Conservation (phyloP, 208 protist genomes). For the Trypanosoma theileri region DNA sequence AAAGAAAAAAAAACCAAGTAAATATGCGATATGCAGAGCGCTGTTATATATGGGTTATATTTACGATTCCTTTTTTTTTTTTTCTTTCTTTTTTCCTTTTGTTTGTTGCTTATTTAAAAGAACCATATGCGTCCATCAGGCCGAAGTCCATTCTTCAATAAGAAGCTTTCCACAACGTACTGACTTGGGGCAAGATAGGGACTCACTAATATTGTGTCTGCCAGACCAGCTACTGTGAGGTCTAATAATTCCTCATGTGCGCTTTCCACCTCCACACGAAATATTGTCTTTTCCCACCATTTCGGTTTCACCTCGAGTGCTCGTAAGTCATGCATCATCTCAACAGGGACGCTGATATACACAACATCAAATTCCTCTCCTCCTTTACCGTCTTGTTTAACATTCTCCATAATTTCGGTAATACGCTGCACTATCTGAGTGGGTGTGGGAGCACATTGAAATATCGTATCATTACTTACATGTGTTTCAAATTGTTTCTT, state of each 20-base stretch:
- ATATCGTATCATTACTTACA: constrained; percentile 23
- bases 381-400: not conserved
- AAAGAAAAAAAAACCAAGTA: not conserved
- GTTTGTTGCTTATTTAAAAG: constrained; percentile 33
- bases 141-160: constrained; percentile 39
- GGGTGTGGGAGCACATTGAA: constrained; percentile 41
- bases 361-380: constrained; percentile 23
- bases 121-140: constrained; percentile 33
- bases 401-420: constrained; percentile 26
- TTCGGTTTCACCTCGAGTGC: constrained; percentile 22
- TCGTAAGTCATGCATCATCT: constrained; percentile 31
- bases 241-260: constrained; percentile 43
- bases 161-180: constrained; percentile 49
- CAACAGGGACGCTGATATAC: constrained; percentile 36
- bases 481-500: constrained; percentile 19
- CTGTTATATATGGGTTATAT: not conserved
- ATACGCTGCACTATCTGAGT: constrained; percentile 26
- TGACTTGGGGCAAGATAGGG: constrained; percentile 40
- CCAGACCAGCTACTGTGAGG: constrained; percentile 38
- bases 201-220: constrained; percentile 38
- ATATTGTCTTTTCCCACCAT: constrained; percentile 23
- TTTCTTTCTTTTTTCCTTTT: not conserved
- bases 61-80: constrained; percentile 3
- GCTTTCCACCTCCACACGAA: constrained; percentile 21
- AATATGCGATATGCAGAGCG: too few relatives aligned